Percentiles rank a stretch among this genome's conserved stretches.
phyloP scores from a whole-genome alignment of 768 basidiomycete species.

The Rhodotorula sphaerocarpa region DNA sequence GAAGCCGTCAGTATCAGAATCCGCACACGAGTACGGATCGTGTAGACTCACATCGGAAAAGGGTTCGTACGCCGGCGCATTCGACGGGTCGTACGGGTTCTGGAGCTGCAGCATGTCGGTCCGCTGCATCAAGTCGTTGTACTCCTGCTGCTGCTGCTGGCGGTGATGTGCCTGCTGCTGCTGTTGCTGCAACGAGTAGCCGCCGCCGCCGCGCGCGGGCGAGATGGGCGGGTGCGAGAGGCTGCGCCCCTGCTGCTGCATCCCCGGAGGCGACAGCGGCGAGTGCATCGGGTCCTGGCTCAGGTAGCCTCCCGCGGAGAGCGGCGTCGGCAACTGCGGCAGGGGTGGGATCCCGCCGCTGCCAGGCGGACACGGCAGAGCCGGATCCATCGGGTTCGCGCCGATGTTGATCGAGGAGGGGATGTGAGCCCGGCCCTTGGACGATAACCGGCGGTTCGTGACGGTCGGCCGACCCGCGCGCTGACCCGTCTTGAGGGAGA shows the following conservation, averaged over 20 bases:
- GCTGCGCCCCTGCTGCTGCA: slow-evolving; percentile 29
- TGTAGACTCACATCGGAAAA: background rate
- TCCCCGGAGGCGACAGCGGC: slow-evolving; percentile 7
- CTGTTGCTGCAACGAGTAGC: slow-evolving; percentile 20
- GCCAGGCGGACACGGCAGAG: slow-evolving; percentile 12
- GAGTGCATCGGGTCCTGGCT: background rate
- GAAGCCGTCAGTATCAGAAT: background rate
- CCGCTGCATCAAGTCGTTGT: slow-evolving; percentile 26
- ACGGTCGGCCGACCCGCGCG: slow-evolving; percentile 11
- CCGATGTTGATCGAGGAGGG: slow-evolving; percentile 16
- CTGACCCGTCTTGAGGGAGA: slow-evolving; percentile 38
- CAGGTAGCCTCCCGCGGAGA: slow-evolving; percentile 20
- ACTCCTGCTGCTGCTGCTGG: slow-evolving; percentile 22
- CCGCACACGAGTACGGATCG: too few relatives aligned
- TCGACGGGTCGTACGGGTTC: background rate
- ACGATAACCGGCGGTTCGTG: slow-evolving; percentile 27
- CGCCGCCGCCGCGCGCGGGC: slow-evolving; percentile 2
- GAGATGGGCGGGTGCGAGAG: slow-evolving; percentile 21
- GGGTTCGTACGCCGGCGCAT: slow-evolving; percentile 4
- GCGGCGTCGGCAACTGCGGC: slow-evolving; percentile 26
- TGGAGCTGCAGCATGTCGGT: slow-evolving; percentile 31
- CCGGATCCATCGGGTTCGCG: background rate
- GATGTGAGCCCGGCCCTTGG: slow-evolving; percentile 12
- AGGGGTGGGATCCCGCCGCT: slow-evolving; percentile 25
- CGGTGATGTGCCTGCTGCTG: slow-evolving; percentile 30